Base-by-base conservation (phyloP, 139 green algal genomes). In the Coelastrella sp. region DNA sequence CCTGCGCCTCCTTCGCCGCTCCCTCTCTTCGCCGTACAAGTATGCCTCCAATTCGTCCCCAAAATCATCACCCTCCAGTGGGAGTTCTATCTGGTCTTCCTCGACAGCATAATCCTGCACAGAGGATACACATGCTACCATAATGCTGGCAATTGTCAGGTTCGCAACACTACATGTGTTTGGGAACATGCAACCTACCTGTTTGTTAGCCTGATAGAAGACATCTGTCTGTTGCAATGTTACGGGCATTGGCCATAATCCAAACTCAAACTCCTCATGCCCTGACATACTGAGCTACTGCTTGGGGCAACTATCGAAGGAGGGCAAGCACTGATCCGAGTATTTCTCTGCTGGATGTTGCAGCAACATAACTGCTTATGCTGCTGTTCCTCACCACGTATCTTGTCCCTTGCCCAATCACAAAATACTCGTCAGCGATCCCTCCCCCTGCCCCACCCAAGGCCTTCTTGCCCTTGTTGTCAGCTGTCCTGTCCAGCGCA, bases 391-490 rank as follows among this genome's bases (percentile, higher is more conserved):
- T 59, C 68, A 88, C 84, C 84, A 70, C 49, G 12, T 57, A 80
- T 17, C 68, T 60, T n/a, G 20, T 72, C 19, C 84, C 84, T 11
- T n/a, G 35, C 4, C 57, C 35, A 10, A 88, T 25, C 4, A 88
- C 84, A 58, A 58, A 88, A 49, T 88, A 88, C 9, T 88, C 84
- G 25, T 80, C 84, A 56, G 12, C 49, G 24, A n/a, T 17, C 19
- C 84, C 8, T 68, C 49, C 9, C 6, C 78, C 78, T 27, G 15
- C 6, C 15, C 78, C 10, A 65, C 8, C 49, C 74, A n/a, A 57
- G 17, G 78, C 49, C 24, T 10, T 9, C 78, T 65, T 57, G 24
- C 74, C 8, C 8, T 58, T 59, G 20, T 58, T 56, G 68, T n/a
- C 49, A 19, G 58, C 59, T 19, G 35, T 7, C 61, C 85, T 56